phyloP scores from a whole-genome alignment of 305 asterid species.

The Caryopteris hybrid region DNA sequence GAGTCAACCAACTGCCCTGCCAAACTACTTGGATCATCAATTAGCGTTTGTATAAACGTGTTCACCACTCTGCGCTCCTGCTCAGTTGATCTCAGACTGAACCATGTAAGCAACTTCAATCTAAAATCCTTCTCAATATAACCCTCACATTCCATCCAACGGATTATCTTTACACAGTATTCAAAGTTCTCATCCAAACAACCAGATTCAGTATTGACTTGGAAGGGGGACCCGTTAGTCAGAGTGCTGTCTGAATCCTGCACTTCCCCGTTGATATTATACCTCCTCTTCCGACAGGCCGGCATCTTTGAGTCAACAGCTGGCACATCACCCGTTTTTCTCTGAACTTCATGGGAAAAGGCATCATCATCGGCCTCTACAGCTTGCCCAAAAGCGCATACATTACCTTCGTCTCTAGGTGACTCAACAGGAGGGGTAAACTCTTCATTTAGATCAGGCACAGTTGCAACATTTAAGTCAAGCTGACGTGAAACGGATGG shows the following conservation, averaged over 20 bases:
- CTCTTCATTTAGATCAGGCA: slow-evolving; percentile 89
- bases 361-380: slow-evolving; percentile 64
- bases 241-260: slow-evolving; percentile 87
- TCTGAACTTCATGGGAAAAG: slow-evolving; percentile 49
- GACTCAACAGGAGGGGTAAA: slow-evolving; percentile 66
- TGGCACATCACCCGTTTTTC: slow-evolving; percentile 44
- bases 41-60: slow-evolving; percentile 75
- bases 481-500: slow-evolving; percentile 72
- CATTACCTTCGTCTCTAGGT: slow-evolving; percentile 60
- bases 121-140: slow-evolving; percentile 70
- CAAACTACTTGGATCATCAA: slow-evolving; percentile 83
- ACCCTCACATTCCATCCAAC: slow-evolving; percentile 91
- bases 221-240: slow-evolving; percentile 72
- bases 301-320: slow-evolving; percentile 53
- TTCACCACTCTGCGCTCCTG: slow-evolving; percentile 89
- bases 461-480: slow-evolving; percentile 81
- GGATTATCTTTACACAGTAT: slow-evolving; percentile 78
- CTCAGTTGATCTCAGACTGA: slow-evolving; percentile 80
- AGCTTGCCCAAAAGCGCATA: slow-evolving; percentile 45
- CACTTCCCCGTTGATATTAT: slow-evolving; percentile 44
- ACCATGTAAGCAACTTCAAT: slow-evolving; percentile 85
- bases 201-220: slow-evolving; percentile 35
- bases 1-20: slow-evolving; percentile 93
- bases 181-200: slow-evolving; percentile 80
- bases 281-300: slow-evolving; percentile 46